Conservation (phyloP, 208 protist species). For the Herpetomonas muscarum region DNA sequence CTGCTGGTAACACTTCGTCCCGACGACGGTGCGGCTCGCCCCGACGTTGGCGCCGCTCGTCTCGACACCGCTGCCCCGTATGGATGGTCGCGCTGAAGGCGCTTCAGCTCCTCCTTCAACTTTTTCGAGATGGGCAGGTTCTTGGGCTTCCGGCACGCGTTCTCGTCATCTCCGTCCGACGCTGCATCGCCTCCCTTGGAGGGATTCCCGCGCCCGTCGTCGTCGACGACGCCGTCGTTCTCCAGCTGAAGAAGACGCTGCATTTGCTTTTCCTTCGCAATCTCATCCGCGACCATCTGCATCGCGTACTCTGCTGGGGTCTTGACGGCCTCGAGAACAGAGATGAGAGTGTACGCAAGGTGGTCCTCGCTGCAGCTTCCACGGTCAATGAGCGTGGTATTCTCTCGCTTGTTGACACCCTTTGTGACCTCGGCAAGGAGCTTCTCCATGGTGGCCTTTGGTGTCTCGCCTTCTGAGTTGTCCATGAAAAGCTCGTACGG, state of each 20-base stretch:
- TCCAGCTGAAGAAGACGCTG: constrained; percentile 84
- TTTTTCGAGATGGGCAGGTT: constrained; percentile 44
- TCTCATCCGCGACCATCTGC: constrained; percentile 86
- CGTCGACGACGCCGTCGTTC: constrained; percentile 19
- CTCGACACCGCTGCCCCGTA: constrained; percentile 12
- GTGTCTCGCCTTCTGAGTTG: constrained; percentile 24
- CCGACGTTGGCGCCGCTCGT: not conserved
- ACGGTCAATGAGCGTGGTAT: constrained; percentile 80
- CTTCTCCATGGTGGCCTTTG: constrained; percentile 25
- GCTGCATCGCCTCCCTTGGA: constrained; percentile 4
- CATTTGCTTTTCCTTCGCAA: constrained; percentile 89
- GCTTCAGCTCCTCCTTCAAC: constrained; percentile 34
- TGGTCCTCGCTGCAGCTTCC: constrained; percentile 49
- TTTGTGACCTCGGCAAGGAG: constrained; percentile 58
- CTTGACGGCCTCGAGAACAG: constrained; percentile 52
- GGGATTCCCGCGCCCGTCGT: too few species aligned
- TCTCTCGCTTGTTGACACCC: constrained; percentile 66
- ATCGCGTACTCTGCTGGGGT: constrained; percentile 79
- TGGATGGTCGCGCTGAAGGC: constrained; percentile 39
- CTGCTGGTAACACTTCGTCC: too few species aligned
- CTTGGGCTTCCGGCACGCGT: constrained; percentile 5
- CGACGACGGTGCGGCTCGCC: too few species aligned
- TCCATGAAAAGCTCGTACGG: constrained; percentile 61
- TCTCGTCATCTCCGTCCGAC: constrained; percentile 8
- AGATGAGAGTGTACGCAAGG: constrained; percentile 59